These are phyloP conservation scores for Acanthamoeba castellanii DNA, from an alignment of 208 protist species.

Conservation along the genomic window DNA sequence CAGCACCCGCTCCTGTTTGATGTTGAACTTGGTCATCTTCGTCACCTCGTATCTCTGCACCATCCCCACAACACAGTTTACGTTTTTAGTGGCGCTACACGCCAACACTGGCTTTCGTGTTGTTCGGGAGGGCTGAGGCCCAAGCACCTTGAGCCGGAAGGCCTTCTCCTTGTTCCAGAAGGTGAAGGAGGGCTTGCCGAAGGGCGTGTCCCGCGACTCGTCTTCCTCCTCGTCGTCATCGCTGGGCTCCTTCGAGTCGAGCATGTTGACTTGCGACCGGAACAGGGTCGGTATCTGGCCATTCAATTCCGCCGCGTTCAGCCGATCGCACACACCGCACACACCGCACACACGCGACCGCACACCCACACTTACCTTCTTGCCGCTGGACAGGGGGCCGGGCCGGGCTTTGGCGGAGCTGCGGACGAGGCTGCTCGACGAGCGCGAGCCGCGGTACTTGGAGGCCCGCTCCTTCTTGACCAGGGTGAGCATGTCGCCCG, in stretches of 20 bases:
- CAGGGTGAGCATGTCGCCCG: not conserved
- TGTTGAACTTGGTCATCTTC: slow-evolving; percentile 30
- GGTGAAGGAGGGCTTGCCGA: slow-evolving; percentile 16
- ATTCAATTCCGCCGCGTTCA: not conserved
- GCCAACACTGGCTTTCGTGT: too few species aligned
- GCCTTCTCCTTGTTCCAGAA: slow-evolving; percentile 26
- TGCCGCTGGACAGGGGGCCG: not conserved
- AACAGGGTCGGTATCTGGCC: not conserved
- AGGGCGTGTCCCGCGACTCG: not conserved
- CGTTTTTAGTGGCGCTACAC: not conserved
- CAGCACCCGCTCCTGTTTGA: slow-evolving; percentile 14
- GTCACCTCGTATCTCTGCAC: slow-evolving; percentile 40
- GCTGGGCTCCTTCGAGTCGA: not conserved
- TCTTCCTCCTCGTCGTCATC: slow-evolving; percentile 16
- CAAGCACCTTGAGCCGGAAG: slow-evolving; percentile 13
- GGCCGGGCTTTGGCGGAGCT: not conserved
- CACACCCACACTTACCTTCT: not conserved
- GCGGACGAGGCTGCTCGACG: not conserved
- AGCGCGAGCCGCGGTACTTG: not conserved
- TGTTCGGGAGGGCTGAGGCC: too few species aligned
- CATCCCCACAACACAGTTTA: not conserved
- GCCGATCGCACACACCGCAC: not conserved
- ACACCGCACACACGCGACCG: too few species aligned
- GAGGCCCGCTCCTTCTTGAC: not conserved
- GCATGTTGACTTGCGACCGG: not conserved